Conservation (phyloP, 345 rosid genomes). For the Melaleuca alternifolia region DNA sequence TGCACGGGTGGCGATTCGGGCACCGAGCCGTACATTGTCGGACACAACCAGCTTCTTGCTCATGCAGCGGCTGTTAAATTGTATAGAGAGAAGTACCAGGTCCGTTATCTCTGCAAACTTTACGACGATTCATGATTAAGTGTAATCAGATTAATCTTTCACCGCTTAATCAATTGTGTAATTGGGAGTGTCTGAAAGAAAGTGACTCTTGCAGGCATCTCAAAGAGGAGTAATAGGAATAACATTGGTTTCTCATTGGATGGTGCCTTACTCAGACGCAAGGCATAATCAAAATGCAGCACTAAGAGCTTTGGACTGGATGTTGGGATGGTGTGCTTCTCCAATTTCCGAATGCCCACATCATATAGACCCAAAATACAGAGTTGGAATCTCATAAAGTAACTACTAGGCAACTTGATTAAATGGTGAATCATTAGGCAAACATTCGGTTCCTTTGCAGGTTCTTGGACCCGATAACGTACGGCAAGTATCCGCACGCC, state of each 20-base stretch:
- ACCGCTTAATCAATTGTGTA: background rate
- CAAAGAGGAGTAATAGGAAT: constrained; percentile 27
- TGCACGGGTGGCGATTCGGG: constrained; percentile 38
- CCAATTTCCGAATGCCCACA: background rate
- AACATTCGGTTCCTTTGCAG: background rate
- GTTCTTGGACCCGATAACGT: constrained; percentile 28
- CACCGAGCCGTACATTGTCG: constrained; percentile 35
- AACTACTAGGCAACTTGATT: background rate
- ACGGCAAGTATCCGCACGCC: constrained; percentile 29
- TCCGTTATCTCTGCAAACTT: background rate
- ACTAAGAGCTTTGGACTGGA: constrained; percentile 21
- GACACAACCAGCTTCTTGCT: constrained; percentile 39
- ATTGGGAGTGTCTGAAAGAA: background rate
- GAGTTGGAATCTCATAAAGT: background rate
- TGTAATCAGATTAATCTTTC: background rate
- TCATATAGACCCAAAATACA: background rate
- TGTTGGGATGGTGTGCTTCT: constrained; percentile 26
- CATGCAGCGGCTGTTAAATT: constrained; percentile 27
- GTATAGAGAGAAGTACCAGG: constrained; percentile 32
- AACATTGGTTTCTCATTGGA: constrained; percentile 15
- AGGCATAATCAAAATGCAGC: constrained; percentile 10
- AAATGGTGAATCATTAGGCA: background rate
- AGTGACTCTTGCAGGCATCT: background rate
- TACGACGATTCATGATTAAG: background rate
- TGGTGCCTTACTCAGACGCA: constrained; percentile 8